Evolutionary conservation across 306 rosid genomes (phyloP).

Genomic region (Cicer yamashitae): DNA sequence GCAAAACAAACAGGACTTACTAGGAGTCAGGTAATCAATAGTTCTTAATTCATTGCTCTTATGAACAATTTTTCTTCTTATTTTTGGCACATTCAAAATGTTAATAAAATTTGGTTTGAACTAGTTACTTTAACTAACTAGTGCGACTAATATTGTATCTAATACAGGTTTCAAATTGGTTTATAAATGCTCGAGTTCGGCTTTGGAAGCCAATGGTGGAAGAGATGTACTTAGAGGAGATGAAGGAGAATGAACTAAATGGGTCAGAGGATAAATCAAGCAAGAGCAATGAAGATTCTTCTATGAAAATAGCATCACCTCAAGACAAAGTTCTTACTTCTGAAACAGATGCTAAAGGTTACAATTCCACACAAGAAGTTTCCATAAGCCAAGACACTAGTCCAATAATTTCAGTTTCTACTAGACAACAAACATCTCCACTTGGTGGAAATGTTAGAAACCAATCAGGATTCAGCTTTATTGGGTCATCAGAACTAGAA

Average conservation of each 20-base stretch:
- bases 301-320: slow-evolving; percentile 55
- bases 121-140: too few species aligned
- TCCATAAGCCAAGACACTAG: slow-evolving; percentile 47
- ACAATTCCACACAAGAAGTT: slow-evolving; percentile 65
- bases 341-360: slow-evolving; percentile 54
- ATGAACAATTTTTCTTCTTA: neutral
- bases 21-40: slow-evolving; percentile 79
- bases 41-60: neutral
- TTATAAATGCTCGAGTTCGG: slow-evolving; percentile 96
- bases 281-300: slow-evolving; percentile 74
- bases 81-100: neutral
- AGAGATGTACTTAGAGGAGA: slow-evolving; percentile 91
- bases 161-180: slow-evolving; percentile 95
- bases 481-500: slow-evolving; percentile 86
- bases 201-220: slow-evolving; percentile 99
- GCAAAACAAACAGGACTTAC: slow-evolving; percentile 98
- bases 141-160: too few species aligned
- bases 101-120: neutral
- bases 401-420: slow-evolving; percentile 58
- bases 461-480: slow-evolving; percentile 80
- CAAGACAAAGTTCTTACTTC: slow-evolving; percentile 52
- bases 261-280: slow-evolving; percentile 65
- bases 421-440: slow-evolving; percentile 62
- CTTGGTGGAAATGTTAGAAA: slow-evolving; percentile 59
- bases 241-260: slow-evolving; percentile 85